These are phyloP conservation scores for Chlamydomonas sp. DNA, from an alignment of 139 green algal genomes.

Conservation along the genomic window DNA sequence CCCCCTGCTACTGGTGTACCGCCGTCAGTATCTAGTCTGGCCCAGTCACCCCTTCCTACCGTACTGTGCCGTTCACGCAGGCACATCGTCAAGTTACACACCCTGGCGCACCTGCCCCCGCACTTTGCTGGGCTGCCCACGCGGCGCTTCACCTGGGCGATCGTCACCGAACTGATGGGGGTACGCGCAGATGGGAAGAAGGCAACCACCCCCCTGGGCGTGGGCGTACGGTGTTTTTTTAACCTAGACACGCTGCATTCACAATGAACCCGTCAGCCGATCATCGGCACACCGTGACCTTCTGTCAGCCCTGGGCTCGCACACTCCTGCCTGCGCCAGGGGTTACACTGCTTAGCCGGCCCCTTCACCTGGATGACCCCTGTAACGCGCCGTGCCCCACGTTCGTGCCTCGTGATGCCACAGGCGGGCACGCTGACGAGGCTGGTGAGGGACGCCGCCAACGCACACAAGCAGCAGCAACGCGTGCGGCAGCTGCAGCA, in stretches of 20 bases:
- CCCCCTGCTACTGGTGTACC: too few relatives aligned
- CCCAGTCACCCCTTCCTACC: too few relatives aligned
- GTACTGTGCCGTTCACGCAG: not conserved
- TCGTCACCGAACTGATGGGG: conserved; percentile 30
- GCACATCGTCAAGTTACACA: conserved; percentile 22
- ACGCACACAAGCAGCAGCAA: conserved; percentile 21
- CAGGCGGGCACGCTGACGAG: conserved; percentile 22
- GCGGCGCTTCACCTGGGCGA: conserved; percentile 32
- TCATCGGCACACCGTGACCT: not conserved
- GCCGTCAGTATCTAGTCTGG: too few relatives aligned
- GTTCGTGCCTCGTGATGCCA: not conserved
- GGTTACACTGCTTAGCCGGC: too few relatives aligned
- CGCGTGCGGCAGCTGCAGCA: not conserved
- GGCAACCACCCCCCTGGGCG: not conserved
- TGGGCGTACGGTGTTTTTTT: not conserved
- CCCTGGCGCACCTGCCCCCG: conserved; percentile 30
- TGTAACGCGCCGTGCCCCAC: too few relatives aligned
- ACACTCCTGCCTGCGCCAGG: not conserved
- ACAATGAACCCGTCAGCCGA: not conserved
- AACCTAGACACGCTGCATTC: not conserved
- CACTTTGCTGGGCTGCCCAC: conserved; percentile 22
- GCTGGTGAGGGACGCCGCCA: conserved; percentile 12
- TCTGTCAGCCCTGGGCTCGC: not conserved
- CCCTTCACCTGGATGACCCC: too few relatives aligned
- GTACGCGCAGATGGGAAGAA: not conserved